phyloP scores from a whole-genome alignment of 1,139 yeast species.

The Candida frijolesensis region DNA sequence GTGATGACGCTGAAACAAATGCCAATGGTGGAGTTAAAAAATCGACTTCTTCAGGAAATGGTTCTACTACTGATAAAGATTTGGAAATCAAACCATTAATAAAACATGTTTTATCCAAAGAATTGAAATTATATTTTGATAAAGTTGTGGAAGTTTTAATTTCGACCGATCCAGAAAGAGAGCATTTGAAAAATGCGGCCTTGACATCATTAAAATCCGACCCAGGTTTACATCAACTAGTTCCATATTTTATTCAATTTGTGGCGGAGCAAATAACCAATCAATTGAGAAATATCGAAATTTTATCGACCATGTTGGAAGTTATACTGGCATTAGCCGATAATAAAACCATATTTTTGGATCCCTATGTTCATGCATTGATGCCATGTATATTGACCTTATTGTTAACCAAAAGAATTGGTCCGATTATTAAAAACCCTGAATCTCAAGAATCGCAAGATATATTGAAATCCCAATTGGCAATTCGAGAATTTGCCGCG shows the following conservation, averaged over 20 bases:
- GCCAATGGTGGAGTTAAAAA: slow-evolving; percentile 18
- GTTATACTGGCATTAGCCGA: slow-evolving; percentile 83
- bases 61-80: slow-evolving; percentile 46
- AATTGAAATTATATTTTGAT: slow-evolving; percentile 90
- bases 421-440: slow-evolving; percentile 49
- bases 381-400: slow-evolving; percentile 95
- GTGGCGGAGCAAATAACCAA: slow-evolving; percentile 95
- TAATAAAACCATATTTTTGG: slow-evolving; percentile 85
- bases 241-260: slow-evolving; percentile 94
- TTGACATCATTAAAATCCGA: slow-evolving; percentile 82
- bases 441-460: slow-evolving; percentile 26
- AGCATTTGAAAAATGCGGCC: slow-evolving; percentile 72
- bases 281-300: slow-evolving; percentile 71
- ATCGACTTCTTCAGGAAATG: neutral
- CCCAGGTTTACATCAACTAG: slow-evolving; percentile 94
- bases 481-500: slow-evolving; percentile 87
- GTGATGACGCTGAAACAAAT: slow-evolving; percentile 22
- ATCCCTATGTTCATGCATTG: slow-evolving; percentile 94
- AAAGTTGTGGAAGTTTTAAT: slow-evolving; percentile 81
- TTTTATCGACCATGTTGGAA: slow-evolving; percentile 87
- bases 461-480: slow-evolving; percentile 47
- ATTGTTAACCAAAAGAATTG: slow-evolving; percentile 86
- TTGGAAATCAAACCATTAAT: slow-evolving; percentile 89
- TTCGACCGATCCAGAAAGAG: slow-evolving; percentile 60
- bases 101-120: slow-evolving; percentile 95